These are phyloP conservation scores for Arabidopsis suecica DNA, from an alignment of 345 rosid genomes.

Conservation along the genomic window DNA sequence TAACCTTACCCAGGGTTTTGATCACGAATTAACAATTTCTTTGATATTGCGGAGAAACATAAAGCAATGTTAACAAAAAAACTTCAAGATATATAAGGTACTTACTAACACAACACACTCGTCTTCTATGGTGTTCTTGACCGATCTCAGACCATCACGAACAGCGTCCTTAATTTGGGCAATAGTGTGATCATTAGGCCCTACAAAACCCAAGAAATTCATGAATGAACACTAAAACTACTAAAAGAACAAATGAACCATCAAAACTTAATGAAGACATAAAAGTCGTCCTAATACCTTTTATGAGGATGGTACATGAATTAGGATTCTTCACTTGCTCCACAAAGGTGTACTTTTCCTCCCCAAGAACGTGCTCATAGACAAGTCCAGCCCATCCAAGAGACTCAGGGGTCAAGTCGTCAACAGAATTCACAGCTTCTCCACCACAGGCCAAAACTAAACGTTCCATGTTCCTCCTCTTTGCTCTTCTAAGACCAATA, in stretches of 20 bases:
- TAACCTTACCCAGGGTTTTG: neutral
- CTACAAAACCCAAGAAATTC: constrained; percentile 43
- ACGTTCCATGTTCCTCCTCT: constrained; percentile 97
- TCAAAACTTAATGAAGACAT: neutral
- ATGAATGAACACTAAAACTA: constrained; percentile 7
- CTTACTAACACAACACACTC: constrained; percentile 90
- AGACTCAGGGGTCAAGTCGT: constrained; percentile 79
- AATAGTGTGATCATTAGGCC: constrained; percentile 95
- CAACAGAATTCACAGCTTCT: constrained; percentile 91
- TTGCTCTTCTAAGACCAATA: constrained; percentile 95
- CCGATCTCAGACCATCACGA: constrained; percentile 96
- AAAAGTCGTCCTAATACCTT: constrained; percentile 57
- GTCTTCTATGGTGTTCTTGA: constrained; percentile 95
- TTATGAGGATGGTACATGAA: constrained; percentile 91
- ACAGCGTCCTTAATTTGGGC: constrained; percentile 98
- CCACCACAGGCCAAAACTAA: constrained; percentile 95
- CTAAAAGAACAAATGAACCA: neutral
- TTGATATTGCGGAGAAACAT: constrained; percentile 9
- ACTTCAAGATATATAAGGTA: constrained; percentile 10
- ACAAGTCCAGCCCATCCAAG: constrained; percentile 99
- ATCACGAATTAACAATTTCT: constrained; percentile 13
- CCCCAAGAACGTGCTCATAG: constrained; percentile 90
- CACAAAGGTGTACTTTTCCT: constrained; percentile 92
- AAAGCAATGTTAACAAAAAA: constrained; percentile 17
- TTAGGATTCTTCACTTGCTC: constrained; percentile 87